Percentiles rank a stretch among this genome's conserved stretches.
Evolutionary conservation across 2,329 filamentous ascomycete genomes (phyloP).

Genomic region (Alternaria conjuncta): DNA sequence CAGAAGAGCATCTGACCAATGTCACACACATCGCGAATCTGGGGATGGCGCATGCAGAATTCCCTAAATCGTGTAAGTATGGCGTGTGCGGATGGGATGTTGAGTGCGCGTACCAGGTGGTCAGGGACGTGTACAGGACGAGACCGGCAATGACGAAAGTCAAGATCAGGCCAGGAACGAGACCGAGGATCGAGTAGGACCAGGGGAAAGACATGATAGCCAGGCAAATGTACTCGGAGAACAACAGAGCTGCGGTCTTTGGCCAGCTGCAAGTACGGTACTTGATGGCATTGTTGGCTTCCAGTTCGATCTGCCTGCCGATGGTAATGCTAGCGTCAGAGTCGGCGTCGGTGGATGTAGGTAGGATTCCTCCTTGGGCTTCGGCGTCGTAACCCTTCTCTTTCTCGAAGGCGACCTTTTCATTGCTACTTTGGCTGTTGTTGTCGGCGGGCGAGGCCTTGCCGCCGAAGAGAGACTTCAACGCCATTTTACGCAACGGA

Average conservation of each 20-base stretch:
- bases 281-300: slow-evolving; percentile 80
- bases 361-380: slow-evolving; percentile 47
- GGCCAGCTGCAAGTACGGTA: slow-evolving; percentile 95
- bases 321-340: slow-evolving; percentile 55
- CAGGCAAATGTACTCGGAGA: slow-evolving; percentile 94
- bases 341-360: slow-evolving; percentile 36
- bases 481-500: slow-evolving; percentile 61
- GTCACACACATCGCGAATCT: slow-evolving; percentile 91
- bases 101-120: slow-evolving; percentile 61
- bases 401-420: slow-evolving; percentile 22
- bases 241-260: slow-evolving; percentile 89
- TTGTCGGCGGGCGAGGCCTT: slow-evolving; percentile 25
- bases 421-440: slow-evolving; percentile 20
- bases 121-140: slow-evolving; percentile 82
- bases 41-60: slow-evolving; percentile 88
- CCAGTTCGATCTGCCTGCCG: slow-evolving; percentile 75
- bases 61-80: slow-evolving; percentile 63
- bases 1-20: slow-evolving; percentile 96
- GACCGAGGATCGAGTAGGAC: slow-evolving; percentile 85
- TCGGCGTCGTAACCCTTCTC: slow-evolving; percentile 40
- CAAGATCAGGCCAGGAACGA: slow-evolving; percentile 85
- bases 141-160: slow-evolving; percentile 78
- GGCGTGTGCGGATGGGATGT: background rate
- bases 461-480: slow-evolving; percentile 43
- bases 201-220: slow-evolving; percentile 95